Percentiles rank a stretch among this genome's conserved stretches.
Conservation (phyloP, 176 grass and related monocot species). For the Triticum monococcum region DNA sequence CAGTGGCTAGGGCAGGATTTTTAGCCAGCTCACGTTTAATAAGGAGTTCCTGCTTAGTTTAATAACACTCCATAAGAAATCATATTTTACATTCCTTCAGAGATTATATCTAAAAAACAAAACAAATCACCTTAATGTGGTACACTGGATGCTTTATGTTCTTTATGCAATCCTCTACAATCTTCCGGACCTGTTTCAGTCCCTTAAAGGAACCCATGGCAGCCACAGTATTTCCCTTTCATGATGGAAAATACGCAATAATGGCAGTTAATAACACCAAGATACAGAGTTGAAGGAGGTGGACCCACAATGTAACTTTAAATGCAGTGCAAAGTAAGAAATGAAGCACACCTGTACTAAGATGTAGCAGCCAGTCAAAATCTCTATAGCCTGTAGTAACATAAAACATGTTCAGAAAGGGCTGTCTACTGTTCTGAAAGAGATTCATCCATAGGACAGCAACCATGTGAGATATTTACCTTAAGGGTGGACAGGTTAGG, state of each 20-base stretch:
- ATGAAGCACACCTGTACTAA: conserved; percentile 77
- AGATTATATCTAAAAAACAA: conserved; percentile 8
- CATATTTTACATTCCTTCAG: background rate
- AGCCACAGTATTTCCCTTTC: conserved; percentile 87
- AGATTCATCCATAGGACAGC: background rate
- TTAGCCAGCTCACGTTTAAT: conserved; percentile 98
- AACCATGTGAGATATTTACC: conserved; percentile 40
- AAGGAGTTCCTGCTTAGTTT: conserved; percentile 59
- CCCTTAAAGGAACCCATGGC: conserved; percentile 92
- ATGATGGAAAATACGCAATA: conserved; percentile 26
- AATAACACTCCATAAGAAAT: conserved; percentile 29
- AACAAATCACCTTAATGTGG: conserved; percentile 77
- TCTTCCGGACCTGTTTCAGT: conserved; percentile 80
- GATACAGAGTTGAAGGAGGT: background rate
- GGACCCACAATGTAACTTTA: background rate
- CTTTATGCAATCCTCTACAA: conserved; percentile 91
- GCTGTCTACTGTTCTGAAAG: background rate
- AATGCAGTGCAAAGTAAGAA: conserved; percentile 18
- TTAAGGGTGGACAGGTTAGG: conserved; percentile 95
- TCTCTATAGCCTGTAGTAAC: conserved; percentile 78
- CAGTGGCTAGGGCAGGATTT: conserved; percentile 79
- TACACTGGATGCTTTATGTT: conserved; percentile 93
- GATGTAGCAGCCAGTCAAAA: conserved; percentile 97
- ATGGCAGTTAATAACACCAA: conserved; percentile 5
- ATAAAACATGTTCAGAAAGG: conserved; percentile 23